These are phyloP conservation scores for Neofusicoccum parvum DNA, from an alignment of 2,329 filamentous ascomycete species.

Conservation along the genomic window DNA sequence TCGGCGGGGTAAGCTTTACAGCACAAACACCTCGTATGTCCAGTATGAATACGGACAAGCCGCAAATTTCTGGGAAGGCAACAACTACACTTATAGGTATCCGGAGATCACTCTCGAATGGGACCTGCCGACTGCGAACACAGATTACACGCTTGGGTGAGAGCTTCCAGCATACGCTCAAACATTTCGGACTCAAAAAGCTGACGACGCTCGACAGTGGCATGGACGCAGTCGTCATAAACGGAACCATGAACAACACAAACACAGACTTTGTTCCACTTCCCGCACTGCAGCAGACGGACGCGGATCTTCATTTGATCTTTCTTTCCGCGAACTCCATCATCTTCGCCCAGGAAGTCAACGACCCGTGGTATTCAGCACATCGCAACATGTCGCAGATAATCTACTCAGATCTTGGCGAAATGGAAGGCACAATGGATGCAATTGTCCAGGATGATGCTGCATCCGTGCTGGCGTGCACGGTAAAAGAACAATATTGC, in stretches of 20 bases:
- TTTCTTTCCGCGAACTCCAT: slow-evolving; percentile 34
- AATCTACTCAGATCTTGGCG: neutral
- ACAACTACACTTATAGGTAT: neutral
- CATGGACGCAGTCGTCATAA: neutral
- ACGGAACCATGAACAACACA: neutral
- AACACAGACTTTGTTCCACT: slow-evolving; percentile 26
- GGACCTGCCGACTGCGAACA: neutral
- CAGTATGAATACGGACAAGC: neutral
- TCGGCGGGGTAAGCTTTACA: neutral
- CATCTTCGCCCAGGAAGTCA: slow-evolving; percentile 28
- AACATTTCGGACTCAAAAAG: too few species aligned
- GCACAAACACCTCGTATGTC: neutral
- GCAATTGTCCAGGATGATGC: slow-evolving; percentile 4
- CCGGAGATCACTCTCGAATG: neutral
- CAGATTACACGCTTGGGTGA: neutral
- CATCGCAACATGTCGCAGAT: slow-evolving; percentile 18
- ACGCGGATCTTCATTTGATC: slow-evolving; percentile 36
- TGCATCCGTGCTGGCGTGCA: slow-evolving; percentile 19
- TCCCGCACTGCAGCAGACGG: slow-evolving; percentile 29
- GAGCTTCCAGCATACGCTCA: neutral
- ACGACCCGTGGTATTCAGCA: slow-evolving; percentile 37
- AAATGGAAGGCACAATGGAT: too few species aligned
- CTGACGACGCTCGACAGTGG: neutral
- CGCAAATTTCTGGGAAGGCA: neutral
- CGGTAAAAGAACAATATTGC: slow-evolving; percentile 17